Evolutionary conservation across 2,329 filamentous ascomycete species (phyloP), one percentile per base, ranked within the genome.

Genomic region (Neopestalotiopsis rosae): DNA sequence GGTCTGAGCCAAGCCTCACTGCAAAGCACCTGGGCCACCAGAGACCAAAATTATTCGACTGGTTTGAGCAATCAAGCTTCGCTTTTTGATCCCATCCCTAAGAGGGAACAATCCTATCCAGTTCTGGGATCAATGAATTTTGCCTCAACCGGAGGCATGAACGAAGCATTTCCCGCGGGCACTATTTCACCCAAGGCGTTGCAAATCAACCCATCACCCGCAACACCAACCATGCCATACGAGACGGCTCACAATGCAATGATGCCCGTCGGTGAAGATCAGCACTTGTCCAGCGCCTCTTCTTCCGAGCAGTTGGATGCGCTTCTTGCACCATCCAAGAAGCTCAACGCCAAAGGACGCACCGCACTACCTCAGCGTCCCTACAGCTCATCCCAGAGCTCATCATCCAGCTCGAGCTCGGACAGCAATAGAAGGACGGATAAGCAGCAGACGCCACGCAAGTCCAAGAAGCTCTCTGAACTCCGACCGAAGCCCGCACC

Each of bases 151-250:
- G 30, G 17, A 49, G 65, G 40, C 32, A 30, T 59, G 52, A 24
- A 5, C 28, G 40, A 45, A n/a, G 4, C n/a, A 12, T 59, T 14
- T 56, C 65, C 65, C 14, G 10, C 52, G 10, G 45, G 45, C 32
- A 67, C 65, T 1, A 30, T 67, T 14, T 67, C 65, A 17, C 65
- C 65, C 2, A 49, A 67, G 20, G 56, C 59, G 5, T 56, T 67
- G 20, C 65, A 34, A 6, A 67, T 42, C 12, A 45, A 61, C 65
- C 65, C 52, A 14, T 67, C 65, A 2, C 65, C 65, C 10, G 34
- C 1, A 12, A 34, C 65, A 0, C 65, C 52, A 5, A 61, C 30
- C 3, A 38, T 56, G 9, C 40, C 52, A 14, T 30, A n/a, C 7
- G 65, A 67, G 57, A 14, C 65, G 30, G 9, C 30, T 6, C 63